Evolutionary conservation across 2,329 filamentous ascomycete genomes (phyloP).

Genomic region (Escovopsis weberi): DNA sequence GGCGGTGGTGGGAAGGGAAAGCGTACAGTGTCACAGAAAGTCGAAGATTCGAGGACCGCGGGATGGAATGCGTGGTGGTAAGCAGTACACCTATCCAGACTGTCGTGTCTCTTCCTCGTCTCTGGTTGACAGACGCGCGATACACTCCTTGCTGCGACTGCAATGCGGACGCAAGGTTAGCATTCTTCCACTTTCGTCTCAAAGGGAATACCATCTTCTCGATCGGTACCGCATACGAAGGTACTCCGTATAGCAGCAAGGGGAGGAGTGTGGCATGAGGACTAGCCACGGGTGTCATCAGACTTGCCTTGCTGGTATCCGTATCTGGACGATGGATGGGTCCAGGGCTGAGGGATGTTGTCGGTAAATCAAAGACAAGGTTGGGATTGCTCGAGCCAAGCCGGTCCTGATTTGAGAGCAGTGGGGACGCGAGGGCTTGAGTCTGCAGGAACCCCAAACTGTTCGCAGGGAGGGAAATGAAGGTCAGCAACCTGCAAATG

Average conservation of each 20-base stretch:
- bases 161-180: conserved; percentile 2
- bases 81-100: background rate
- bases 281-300: conserved; percentile 4
- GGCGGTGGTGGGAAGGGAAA: too few species aligned
- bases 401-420: conserved; percentile 3
- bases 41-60: too few species aligned
- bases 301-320: conserved; percentile 3
- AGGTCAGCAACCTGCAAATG: conserved; percentile 7
- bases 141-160: background rate
- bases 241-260: conserved; percentile 4
- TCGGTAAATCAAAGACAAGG: conserved; percentile 2
- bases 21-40: too few species aligned
- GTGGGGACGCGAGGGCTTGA: conserved; percentile 2
- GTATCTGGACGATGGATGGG: background rate
- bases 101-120: background rate
- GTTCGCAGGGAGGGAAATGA: conserved; percentile 12
- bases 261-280: conserved; percentile 4
- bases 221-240: conserved; percentile 2
- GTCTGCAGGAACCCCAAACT: conserved; percentile 10
- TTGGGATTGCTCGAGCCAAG: conserved; percentile 8
- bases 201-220: background rate
- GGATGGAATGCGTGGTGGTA: too few species aligned
- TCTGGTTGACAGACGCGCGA: too few species aligned
- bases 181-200: conserved; percentile 3
- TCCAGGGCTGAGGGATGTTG: background rate